Conservation (phyloP, 179 eudicot genomes). For the Sideroxylon spinosum region DNA sequence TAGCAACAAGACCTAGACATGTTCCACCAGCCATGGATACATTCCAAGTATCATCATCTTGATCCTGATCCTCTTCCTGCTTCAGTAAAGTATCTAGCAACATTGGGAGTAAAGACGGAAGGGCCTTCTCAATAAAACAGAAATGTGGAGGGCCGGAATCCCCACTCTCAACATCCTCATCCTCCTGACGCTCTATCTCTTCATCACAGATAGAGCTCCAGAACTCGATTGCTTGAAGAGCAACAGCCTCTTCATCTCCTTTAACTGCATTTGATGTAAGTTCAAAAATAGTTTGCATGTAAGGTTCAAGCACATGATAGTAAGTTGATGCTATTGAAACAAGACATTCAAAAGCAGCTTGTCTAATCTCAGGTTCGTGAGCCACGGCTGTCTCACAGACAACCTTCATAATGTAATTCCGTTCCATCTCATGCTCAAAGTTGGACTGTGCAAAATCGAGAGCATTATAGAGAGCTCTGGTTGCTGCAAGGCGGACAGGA, state of each 20-base stretch:
- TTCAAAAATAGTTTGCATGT: conserved; percentile 74
- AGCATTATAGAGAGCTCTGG: conserved; percentile 79
- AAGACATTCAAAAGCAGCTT: conserved; percentile 86
- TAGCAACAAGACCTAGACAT: conserved; percentile 79
- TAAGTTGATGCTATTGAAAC: conserved; percentile 89
- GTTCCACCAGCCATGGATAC: conserved; percentile 97
- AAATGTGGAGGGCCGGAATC: conserved; percentile 56
- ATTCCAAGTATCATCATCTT: conserved; percentile 83
- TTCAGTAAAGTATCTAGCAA: conserved; percentile 77
- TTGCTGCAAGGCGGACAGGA: conserved; percentile 76
- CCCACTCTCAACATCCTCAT: conserved; percentile 40
- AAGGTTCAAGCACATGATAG: conserved; percentile 75
- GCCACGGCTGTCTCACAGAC: conserved; percentile 74
- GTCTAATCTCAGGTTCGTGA: conserved; percentile 61
- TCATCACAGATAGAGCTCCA: conserved; percentile 99
- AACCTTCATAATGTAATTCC: conserved; percentile 80
- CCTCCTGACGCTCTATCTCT: conserved; percentile 77
- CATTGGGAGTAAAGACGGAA: conserved; percentile 65
- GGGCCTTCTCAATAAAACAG: conserved; percentile 72
- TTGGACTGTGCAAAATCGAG: conserved; percentile 89
- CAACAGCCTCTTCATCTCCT: conserved; percentile 80
- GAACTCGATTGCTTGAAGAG: conserved; percentile 90
- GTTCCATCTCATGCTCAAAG: conserved; percentile 82
- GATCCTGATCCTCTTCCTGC: conserved; percentile 96
- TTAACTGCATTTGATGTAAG: conserved; percentile 76